These are phyloP conservation scores for Vitis rupestris DNA, from an alignment of 164 flowering plant species.

Conservation along the genomic window DNA sequence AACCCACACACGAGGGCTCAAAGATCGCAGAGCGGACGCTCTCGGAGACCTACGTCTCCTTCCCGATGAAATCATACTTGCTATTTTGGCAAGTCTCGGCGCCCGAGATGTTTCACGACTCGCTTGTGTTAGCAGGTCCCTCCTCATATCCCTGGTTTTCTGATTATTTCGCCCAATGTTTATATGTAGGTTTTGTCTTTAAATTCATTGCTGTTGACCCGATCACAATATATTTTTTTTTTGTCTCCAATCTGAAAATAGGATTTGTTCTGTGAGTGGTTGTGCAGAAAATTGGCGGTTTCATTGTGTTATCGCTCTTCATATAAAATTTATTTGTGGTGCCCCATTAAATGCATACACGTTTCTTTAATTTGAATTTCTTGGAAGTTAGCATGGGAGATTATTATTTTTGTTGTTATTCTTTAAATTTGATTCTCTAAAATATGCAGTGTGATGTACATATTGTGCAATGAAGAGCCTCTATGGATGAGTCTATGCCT, in stretches of 20 bases:
- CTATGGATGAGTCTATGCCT: conserved; percentile 90
- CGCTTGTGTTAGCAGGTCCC: conserved; percentile 90
- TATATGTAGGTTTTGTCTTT: background rate
- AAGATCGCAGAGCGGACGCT: conserved; percentile 71
- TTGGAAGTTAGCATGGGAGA: background rate
- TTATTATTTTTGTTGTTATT: background rate
- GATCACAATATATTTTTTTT: background rate
- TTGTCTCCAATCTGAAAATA: too few relatives aligned
- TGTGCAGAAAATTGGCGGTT: too few relatives aligned
- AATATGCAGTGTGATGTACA: conserved; percentile 82
- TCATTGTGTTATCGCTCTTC: too few relatives aligned
- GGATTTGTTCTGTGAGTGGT: too few relatives aligned
- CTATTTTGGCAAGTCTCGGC: conserved; percentile 45
- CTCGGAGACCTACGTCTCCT: conserved; percentile 67
- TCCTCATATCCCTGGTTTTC: background rate
- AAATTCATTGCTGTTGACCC: background rate
- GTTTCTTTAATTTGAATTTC: too few relatives aligned
- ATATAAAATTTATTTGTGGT: too few relatives aligned
- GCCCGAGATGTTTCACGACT: conserved; percentile 76
- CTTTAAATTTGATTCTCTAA: too few relatives aligned
- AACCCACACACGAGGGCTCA: conserved; percentile 6
- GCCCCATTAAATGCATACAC: too few relatives aligned
- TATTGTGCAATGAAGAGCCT: conserved; percentile 93
- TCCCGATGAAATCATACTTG: conserved; percentile 73
- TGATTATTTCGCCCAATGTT: background rate